phyloP scores from a whole-genome alignment of 768 basidiomycete species.

The Calvatia gigantea region DNA sequence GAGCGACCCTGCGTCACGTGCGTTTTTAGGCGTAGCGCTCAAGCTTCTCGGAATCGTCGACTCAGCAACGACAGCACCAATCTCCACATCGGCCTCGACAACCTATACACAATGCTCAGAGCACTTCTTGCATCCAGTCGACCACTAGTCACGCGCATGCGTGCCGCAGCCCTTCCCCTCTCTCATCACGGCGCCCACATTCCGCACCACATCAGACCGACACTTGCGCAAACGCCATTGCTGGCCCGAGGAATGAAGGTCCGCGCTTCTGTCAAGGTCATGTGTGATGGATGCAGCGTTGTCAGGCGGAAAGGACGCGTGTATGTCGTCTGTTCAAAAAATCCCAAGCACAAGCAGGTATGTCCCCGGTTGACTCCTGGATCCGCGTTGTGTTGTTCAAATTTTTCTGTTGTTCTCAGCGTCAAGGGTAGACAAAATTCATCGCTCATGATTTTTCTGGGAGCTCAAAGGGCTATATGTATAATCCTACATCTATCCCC shows the following conservation, averaged over 20 bases:
- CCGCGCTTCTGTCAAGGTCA: conserved; percentile 86
- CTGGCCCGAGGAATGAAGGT: conserved; percentile 91
- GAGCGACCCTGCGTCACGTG: conserved; percentile 1
- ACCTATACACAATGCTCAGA: too few species aligned
- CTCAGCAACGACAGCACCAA: conserved; percentile 11
- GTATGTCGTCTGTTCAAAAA: conserved; percentile 89
- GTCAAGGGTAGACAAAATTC: conserved; percentile 51
- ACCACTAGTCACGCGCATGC: conserved; percentile 54
- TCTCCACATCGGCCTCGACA: neutral
- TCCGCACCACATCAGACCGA: conserved; percentile 24
- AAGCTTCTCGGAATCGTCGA: neutral
- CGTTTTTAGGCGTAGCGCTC: neutral
- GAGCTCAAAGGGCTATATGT: neutral
- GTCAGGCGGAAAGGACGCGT: conserved; percentile 88
- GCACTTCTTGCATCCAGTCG: conserved; percentile 60
- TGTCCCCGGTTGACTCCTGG: conserved; percentile 17
- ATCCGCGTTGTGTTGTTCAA: neutral
- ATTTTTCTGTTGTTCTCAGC: conserved; percentile 32
- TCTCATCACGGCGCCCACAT: conserved; percentile 16
- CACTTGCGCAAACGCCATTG: conserved; percentile 24
- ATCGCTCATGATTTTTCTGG: neutral
- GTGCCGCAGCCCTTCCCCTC: conserved; percentile 29
- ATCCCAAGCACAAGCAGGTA: conserved; percentile 98
- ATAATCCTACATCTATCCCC: neutral
- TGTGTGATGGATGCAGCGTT: conserved; percentile 92